Percentiles rank a stretch among this genome's conserved stretches.
phyloP scores from a whole-genome alignment of 2,329 filamentous ascomycete genomes.

The Pleomassaria siparia region DNA sequence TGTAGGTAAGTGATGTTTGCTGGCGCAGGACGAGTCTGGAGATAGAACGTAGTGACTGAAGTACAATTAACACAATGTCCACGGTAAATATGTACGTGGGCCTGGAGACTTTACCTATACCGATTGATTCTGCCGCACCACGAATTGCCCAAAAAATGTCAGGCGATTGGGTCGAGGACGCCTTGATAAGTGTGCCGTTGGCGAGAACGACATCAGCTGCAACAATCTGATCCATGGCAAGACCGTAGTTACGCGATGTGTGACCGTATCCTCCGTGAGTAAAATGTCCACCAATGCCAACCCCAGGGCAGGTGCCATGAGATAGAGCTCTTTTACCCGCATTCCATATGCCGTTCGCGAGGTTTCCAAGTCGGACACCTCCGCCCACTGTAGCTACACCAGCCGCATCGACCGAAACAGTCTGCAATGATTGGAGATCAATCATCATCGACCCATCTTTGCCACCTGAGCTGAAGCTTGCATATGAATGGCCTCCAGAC shows the following conservation, averaged over 20 bases:
- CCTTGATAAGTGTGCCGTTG: constrained; percentile 26
- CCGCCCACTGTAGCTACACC: constrained; percentile 47
- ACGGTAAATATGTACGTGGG: not conserved
- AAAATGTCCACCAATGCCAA: constrained; percentile 29
- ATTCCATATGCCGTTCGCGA: constrained; percentile 24
- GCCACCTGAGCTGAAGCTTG: constrained; percentile 52
- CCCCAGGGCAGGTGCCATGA: constrained; percentile 53
- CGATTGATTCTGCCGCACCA: constrained; percentile 40
- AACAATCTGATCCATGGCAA: constrained; percentile 22
- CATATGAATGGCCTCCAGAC: constrained; percentile 67
- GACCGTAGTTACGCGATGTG: constrained; percentile 23
- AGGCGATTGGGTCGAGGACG: constrained; percentile 21
- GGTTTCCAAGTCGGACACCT: constrained; percentile 48
- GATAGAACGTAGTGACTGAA: constrained; percentile 23
- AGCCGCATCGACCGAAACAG: constrained; percentile 21
- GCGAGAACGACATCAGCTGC: constrained; percentile 33
- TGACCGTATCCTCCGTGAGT: constrained; percentile 31
- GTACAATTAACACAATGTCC: not conserved
- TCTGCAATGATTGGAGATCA: constrained; percentile 10
- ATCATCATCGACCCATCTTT: constrained; percentile 43
- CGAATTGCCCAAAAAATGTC: constrained; percentile 40
- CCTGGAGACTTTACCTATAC: constrained; percentile 25
- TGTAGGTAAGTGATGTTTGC: constrained; percentile 13
- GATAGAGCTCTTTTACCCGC: constrained; percentile 41
- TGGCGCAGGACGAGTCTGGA: constrained; percentile 22